phyloP scores from a whole-genome alignment of 371 early-diverging fungal species.

The Rhizomucor miehei region DNA sequence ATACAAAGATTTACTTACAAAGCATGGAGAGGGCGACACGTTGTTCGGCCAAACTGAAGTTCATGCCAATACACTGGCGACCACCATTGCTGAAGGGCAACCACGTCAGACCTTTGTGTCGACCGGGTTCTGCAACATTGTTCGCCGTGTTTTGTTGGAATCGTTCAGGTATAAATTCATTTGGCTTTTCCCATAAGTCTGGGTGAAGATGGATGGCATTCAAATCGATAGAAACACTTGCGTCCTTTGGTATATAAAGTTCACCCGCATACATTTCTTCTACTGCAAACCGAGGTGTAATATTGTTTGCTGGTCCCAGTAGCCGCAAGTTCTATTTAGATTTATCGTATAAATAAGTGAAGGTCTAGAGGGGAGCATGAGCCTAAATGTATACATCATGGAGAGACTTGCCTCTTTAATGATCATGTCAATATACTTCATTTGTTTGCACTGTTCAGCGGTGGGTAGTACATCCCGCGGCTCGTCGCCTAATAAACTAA shows the following conservation, averaged over 20 bases:
- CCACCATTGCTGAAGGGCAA: slow-evolving; percentile 8
- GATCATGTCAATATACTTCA: slow-evolving; percentile 40
- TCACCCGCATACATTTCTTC: slow-evolving; percentile 9
- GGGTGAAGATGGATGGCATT: slow-evolving; percentile 15
- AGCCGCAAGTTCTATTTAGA: slow-evolving; percentile 9
- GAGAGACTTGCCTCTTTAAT: slow-evolving; percentile 17
- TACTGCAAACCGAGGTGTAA: slow-evolving; percentile 2
- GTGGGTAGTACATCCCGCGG: slow-evolving; percentile 32
- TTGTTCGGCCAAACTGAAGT: slow-evolving; percentile 17
- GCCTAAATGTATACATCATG: not conserved
- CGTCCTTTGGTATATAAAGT: slow-evolving; percentile 13
- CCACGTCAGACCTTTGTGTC: slow-evolving; percentile 8
- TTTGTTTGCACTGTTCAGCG: slow-evolving; percentile 31
- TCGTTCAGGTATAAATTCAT: slow-evolving; percentile 19
- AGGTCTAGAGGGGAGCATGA: no score
- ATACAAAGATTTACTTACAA: slow-evolving; percentile 11
- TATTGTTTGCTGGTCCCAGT: slow-evolving; percentile 2
- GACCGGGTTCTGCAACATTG: slow-evolving; percentile 15
- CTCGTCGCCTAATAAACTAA: slow-evolving; percentile 28
- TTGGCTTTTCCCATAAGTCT: slow-evolving; percentile 12
- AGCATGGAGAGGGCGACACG: slow-evolving; percentile 14
- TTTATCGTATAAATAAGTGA: slow-evolving; percentile 3
- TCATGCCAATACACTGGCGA: slow-evolving; percentile 18
- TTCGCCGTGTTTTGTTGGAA: slow-evolving; percentile 17
- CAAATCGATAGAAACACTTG: slow-evolving; percentile 9